Evolutionary conservation across 2,329 filamentous ascomycete species (phyloP).

Genomic region (Cercospora citrullina): DNA sequence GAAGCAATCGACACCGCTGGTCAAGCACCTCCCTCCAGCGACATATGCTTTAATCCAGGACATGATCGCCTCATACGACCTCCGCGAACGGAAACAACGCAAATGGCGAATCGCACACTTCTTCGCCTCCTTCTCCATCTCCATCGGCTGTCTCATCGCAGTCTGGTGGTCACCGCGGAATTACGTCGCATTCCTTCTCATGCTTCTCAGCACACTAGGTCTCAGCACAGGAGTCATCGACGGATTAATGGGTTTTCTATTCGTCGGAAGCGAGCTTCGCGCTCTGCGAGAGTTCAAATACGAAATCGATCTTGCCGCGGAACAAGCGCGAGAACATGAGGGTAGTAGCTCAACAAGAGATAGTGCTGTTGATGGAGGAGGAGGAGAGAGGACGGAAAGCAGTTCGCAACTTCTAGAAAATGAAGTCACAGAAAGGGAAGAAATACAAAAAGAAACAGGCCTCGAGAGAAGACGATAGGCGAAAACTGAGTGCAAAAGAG

Average conservation of each 20-base stretch:
- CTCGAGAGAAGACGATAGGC: not conserved
- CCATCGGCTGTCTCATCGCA: constrained; percentile 73
- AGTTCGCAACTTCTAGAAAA: not conserved
- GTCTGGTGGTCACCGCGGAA: constrained; percentile 82
- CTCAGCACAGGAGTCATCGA: constrained; percentile 76
- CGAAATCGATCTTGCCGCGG: constrained; percentile 74
- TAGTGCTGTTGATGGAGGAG: not conserved
- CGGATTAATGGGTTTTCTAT: constrained; percentile 81
- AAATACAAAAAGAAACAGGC: not conserved
- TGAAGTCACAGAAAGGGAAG: not conserved
- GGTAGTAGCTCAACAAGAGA: not conserved
- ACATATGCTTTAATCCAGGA: constrained; percentile 71
- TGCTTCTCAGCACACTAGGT: constrained; percentile 75
- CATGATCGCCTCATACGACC: constrained; percentile 67
- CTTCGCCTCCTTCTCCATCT: constrained; percentile 62
- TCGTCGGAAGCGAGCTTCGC: constrained; percentile 80
- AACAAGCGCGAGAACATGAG: constrained; percentile 27
- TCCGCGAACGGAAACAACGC: constrained; percentile 71
- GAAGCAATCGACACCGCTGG: not conserved
- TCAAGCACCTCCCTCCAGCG: constrained; percentile 18
- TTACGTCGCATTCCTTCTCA: constrained; percentile 76
- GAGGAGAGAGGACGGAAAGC: not conserved
- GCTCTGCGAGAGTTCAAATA: constrained; percentile 88
- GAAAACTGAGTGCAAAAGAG: not conserved
- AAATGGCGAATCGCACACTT: constrained; percentile 75